phyloP scores from a whole-genome alignment of 148 eudicot species.

The Cornus suecica region DNA sequence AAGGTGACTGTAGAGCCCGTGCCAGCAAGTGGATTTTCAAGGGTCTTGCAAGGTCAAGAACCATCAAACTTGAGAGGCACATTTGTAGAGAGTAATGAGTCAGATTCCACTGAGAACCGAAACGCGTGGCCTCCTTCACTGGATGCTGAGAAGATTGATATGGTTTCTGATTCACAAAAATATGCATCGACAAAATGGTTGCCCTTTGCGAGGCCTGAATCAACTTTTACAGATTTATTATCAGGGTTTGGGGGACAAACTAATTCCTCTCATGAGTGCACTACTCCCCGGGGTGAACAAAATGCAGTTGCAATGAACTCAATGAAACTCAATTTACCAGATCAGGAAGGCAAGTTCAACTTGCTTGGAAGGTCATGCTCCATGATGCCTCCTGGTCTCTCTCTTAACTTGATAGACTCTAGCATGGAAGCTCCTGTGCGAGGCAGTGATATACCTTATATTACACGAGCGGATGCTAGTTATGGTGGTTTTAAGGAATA shows the following conservation, averaged over 20 bases:
- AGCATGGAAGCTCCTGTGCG: constrained; percentile 39
- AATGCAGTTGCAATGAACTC: constrained; percentile 21
- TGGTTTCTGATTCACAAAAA: constrained; percentile 44
- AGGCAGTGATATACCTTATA: constrained; percentile 42
- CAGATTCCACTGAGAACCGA: constrained; percentile 64
- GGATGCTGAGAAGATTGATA: constrained; percentile 61
- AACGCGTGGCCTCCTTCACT: constrained; percentile 40
- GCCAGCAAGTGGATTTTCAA: constrained; percentile 55
- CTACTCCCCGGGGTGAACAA: constrained; percentile 35
- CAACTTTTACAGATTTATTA: constrained; percentile 65
- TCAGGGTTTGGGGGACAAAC: constrained; percentile 66
- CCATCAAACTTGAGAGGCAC: constrained; percentile 54
- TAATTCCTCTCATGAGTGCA: constrained; percentile 45
- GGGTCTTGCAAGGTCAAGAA: constrained; percentile 98
- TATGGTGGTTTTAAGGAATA: constrained; percentile 52
- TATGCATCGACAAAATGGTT: constrained; percentile 57
- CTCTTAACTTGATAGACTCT: constrained; percentile 70
- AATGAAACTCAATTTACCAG: constrained; percentile 36
- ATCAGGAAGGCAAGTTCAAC: constrained; percentile 57
- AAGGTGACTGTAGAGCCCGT: constrained; percentile 60
- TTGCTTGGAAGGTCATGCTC: constrained; percentile 53
- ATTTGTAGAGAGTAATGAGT: constrained; percentile 68
- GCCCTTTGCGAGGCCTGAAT: constrained; percentile 52
- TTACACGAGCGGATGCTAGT: constrained; percentile 45
- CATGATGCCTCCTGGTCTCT: constrained; percentile 45